These are phyloP conservation scores for Candida gigantensis DNA, from an alignment of 1,139 yeast species.

Conservation along the genomic window DNA sequence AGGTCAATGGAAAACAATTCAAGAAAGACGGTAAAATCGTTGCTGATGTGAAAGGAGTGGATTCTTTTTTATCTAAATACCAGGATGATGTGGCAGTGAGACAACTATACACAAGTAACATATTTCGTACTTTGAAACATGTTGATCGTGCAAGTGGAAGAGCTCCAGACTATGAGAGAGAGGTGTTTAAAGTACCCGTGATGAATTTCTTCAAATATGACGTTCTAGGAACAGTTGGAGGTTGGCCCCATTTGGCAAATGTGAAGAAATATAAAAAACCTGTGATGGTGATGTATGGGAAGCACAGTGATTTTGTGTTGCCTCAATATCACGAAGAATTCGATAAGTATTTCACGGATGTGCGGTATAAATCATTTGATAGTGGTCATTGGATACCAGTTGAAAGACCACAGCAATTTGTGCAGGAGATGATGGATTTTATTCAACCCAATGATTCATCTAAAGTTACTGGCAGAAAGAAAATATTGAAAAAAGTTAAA, in stretches of 20 bases:
- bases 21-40: slow-evolving; percentile 8
- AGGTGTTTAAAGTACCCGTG: slow-evolving; percentile 27
- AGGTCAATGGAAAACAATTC: slow-evolving; percentile 13
- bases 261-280: slow-evolving; percentile 32
- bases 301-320: slow-evolving; percentile 41
- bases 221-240: slow-evolving; percentile 33
- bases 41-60: slow-evolving; percentile 14
- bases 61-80: slow-evolving; percentile 21
- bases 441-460: slow-evolving; percentile 8
- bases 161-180: slow-evolving; percentile 17
- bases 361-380: slow-evolving; percentile 31
- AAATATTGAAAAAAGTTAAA: no score
- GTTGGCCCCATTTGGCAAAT: slow-evolving; percentile 43
- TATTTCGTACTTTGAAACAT: slow-evolving; percentile 17
- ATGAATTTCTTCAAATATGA: slow-evolving; percentile 28
- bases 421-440: slow-evolving; percentile 24
- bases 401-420: slow-evolving; percentile 42
- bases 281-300: slow-evolving; percentile 42
- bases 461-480: no score
- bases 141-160: slow-evolving; percentile 9
- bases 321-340: slow-evolving; percentile 31
- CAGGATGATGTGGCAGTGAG: slow-evolving; percentile 27
- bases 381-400: slow-evolving; percentile 50
- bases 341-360: slow-evolving; percentile 35
- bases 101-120: slow-evolving; percentile 31